Evolutionary conservation across 2,329 filamentous ascomycete genomes (phyloP), one percentile per base, ranked within the genome.

Genomic region (Aspergillus sp.): DNA sequence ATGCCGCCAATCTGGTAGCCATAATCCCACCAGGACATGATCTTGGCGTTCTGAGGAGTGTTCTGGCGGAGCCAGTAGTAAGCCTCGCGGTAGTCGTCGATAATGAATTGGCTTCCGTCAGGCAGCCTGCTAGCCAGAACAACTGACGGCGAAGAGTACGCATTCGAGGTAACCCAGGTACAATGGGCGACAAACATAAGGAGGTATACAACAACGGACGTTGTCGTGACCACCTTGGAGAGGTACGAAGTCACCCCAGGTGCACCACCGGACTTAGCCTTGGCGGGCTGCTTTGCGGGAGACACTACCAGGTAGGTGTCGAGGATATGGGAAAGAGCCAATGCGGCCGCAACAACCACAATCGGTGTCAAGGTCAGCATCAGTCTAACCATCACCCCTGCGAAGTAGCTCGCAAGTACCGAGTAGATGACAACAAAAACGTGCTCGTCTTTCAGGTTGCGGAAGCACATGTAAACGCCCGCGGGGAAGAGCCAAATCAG

Each of bases 11-110:
- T 98, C 67, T 98, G 91, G 68, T 98, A 98, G 45, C 91, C 91
- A 54, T 98, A 98, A 60, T 98, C 91, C 91, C 91, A 98, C 91
- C 91, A 98, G 1, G 88, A 91, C 89, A 96, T 96, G 57, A 98
- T 82, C 74, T 96, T 98, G 55, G 93, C 88, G 51, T 95, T 84
- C 46, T 89, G 75, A 39, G 81, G 74, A 7, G 93, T 98, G 69
- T 98, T 98, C 64, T 98, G 91, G 43, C 91, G 83, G 30, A 98
- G 79, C 91, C 91, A 98, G 67, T 98, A 93, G 67, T 98, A 98
- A 2, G 91, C 91, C 72, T 98, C 91, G 55, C 91, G 82, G 68
- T 98, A 98, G 61, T 98, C 91, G 55, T 98, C 91, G 52, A 98
- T 98, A 58, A 98, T 98, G 65, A 93, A 88, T 58, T 96, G 89